Base-by-base conservation (phyloP, 768 basidiomycete genomes). In the Pholiota microspora region DNA sequence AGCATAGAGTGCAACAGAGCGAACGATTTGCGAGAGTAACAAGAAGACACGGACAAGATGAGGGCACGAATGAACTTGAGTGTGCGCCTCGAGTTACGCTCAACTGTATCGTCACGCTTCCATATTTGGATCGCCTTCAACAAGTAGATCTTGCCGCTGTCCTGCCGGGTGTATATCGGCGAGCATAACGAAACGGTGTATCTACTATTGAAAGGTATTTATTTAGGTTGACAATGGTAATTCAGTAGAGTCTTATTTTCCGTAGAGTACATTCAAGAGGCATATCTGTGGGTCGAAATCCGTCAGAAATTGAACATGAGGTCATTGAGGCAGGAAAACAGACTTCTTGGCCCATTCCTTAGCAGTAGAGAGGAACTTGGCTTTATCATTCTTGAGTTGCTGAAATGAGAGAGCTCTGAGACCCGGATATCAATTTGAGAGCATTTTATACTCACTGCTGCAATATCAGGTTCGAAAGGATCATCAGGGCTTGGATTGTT, bases 401-500 rank as follows among this genome's bases (percentile, higher is more conserved):
- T 93, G 35, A 28, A 34, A 51, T 13, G 35, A 25, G 45, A 28
- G 16, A 49, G 53, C 31, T 49, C 3, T 21, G 15, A 23, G 52
- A 36, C 36, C 16, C 40, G 36, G 34, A 21, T 36, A n/a, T 6
- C 12, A 12, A 12, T 31, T 12, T 6, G 3, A 38, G 55, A 13
- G 42, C 44, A 31, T 40, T 3, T 21, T 42, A 44, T 52, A 72
- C 86, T 51, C 65, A 93, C 88, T 28, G 85, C 86, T 32, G 92
- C 92, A 60, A 92, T 89, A 0, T 92, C 90, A 25, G 92, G 88
- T 63, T 92, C 89, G 63, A 91, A 94, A 0, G 92, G 92, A 66
- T 94, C 92, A 63, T 94, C 92, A 15, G 89, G 78, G 66, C 87
- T 89, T 15, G 92, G 92, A 67, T 93, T 91, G 67, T 92, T 92